Evolutionary conservation across 164 flowering plant species (phyloP), one percentile per base, ranked within the genome.

Genomic region (Magnolia sinica): DNA sequence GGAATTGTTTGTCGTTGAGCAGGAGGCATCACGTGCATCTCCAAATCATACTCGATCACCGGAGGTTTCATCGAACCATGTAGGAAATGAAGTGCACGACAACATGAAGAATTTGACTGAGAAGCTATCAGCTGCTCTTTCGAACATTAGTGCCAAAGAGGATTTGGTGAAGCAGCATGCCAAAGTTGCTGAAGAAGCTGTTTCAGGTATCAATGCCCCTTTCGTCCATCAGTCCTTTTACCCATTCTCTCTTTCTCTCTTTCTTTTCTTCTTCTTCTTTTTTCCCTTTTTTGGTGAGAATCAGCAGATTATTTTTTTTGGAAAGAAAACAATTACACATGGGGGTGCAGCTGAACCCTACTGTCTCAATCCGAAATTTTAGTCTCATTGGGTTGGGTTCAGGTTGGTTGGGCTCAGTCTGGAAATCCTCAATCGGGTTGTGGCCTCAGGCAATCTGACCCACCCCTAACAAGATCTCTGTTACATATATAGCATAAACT

Each of bases 101-200:
- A 80, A 50, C 24, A 75, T 87, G 77, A 89, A 81, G 82, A 83
- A 73, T 80, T 83, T 91, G 77, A 85, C 84, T 24, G 91, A 90
- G 79, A 93, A 87, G 80, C 81, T 95, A 74, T 89, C 96, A 51
- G 95, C 94, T 81, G 98, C 97, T 71, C 90, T 91, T 76, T 79
- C 84, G 51, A 90, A 88, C 80, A 87, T 89, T 63, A 89, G 87
- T 76, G 97, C 91, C 19, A 88, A 89, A 79, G 91, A 89, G 76
- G 91, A 87, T 74, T 79, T 88, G 74, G 91, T 88, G 27, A 87
- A 88, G 82, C 92, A 89, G 77, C 89, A 89, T 81, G 84, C 87
- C n/a, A 88, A 85, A 84, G 92, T 89, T 79, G 91, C 92, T 50
- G 92, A 89, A 80, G 92, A 89, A 82, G 92, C 92, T 73, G 88